Base-by-base conservation (phyloP, 139 green algal genomes). In the Nannochloris sp. region DNA sequence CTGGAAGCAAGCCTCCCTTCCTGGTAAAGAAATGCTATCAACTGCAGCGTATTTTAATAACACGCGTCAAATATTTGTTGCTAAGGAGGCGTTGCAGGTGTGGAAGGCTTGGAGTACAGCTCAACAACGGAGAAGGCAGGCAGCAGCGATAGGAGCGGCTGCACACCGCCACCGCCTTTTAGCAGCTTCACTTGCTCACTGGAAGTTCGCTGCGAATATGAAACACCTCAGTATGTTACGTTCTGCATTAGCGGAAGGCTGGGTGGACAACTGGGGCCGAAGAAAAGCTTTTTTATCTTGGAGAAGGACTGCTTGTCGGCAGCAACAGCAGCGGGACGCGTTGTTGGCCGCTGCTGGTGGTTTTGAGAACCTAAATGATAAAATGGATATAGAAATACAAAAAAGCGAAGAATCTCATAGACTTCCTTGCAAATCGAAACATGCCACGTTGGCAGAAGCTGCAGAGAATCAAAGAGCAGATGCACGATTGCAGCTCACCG, bases 1-100 rank as follows among this genome's bases (percentile, higher is more conserved):
- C 6, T 73, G 66, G 66, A 29, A 15, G 5, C 13, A 4, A 8
- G 66, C 44, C 3, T 59, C 66, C 1, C 30, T 67, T 2, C 66
- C 66, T 30, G 39, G 5, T 10, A n/a, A 19, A 23, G 15, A 59
- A 36, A 62, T 62, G 31, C 12, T 34, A 13, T 48, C 23, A 2
- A 60, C 23, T 1, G 66, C 42, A 2, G 29, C 36, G 2, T n/a
- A 3, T 2, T 30, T 73, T 2, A 4, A 29, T 4, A 5, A 31
- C 23, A 15, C 12, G 13, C 29, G 36, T 23, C 2, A 2, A 4
- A 7, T 29, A n/a, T 48, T 32, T 10, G n/a, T 4, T n/a, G 32
- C 38, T 59, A 35, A 13, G 2, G n/a, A 12, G 10, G 34, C 45
- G 13, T 3, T 67, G 31, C 9, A 8, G 9, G 66, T 29, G 8